Evolutionary conservation across 805 yeast genomes (phyloP), one percentile per base, ranked within the genome.

Genomic region (Phaffomyces opuntiae): DNA sequence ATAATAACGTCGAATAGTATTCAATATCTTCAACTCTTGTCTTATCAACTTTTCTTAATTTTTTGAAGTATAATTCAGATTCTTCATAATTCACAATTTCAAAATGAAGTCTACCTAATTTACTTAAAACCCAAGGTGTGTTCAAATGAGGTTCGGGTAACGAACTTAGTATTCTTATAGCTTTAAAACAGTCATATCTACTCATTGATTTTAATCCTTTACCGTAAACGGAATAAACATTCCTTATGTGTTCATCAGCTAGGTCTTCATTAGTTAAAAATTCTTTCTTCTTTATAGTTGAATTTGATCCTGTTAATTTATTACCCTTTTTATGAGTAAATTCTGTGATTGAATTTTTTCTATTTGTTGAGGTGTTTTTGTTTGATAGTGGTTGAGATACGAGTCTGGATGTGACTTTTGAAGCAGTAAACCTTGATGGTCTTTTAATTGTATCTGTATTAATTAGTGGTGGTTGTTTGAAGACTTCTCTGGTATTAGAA

Each of bases 1-100:
- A 91, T 48, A 91, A 70, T 27, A 89, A 69, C 0, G 98, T 91
- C 0, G 96, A 88, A 59, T 78, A 89, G 54, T 81, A 80, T 58
- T 93, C 98, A 93, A 91, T 87, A 60, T 89, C 98, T 50, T 79
- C 81, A 14, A 83, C 61, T 46, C 98, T 72, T 11, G 90, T 85
- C 37, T 91, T 77, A 64, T 89, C 96, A 25, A 82, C 48, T 45
- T 68, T 68, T 44, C 96, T 72, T 45, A 93, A 69, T 52, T 72
- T 73, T 16, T 66, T 65, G 58, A 86, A 91, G 53, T 74, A 80
- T 38, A 68, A 62, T 49, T 81, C 85, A 9, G 95, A 75, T 62
- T 83, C 84, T 47, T 80, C 81, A 64, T 91, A 91, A 61, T 88
- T 85, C 17, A 86, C 91, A 51, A 85, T 78, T 61, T 91, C 98